Base-by-base conservation (phyloP, 1,139 yeast species). In the Nematodospora anomalae region DNA sequence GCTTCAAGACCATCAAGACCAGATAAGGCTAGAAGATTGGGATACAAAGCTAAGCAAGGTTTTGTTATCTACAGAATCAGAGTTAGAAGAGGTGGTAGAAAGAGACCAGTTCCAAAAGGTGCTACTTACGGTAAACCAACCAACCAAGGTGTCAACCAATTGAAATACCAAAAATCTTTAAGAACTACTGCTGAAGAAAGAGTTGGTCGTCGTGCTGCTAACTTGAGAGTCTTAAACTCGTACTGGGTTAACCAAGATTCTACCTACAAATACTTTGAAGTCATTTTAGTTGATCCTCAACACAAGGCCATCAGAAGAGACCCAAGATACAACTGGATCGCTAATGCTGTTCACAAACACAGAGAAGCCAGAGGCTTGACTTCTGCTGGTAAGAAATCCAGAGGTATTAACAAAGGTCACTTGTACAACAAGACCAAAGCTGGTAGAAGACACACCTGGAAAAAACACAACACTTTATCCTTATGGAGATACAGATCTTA, bases 121-220 rank as follows among this genome's bases (percentile, higher is more conserved):
- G 97, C 97, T 64, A 92, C 97, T 71, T 90, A 90, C 84, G 98
- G 98, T 87, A 92, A 92, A 86, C 98, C 98, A 83, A 92, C 98
- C 80, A 92, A 92, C 95, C 96, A 88, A 80, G 98, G 98, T 87
- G 94, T 92, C 60, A 83, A 83, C 82, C 97, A 92, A 76, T 87
- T 92, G 80, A 92, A 92, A 81, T 90, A 89, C 95, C 98, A 92
- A 82, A 88, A 94, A 77, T 84, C 97, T 53, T 80, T 88, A 74
- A 88, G 95, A 76, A 79, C 96, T 59, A 90, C 96, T 62, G 98
- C 98, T 62, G 98, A 92, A 79, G 98, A 92, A 80, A 89, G 97
- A 81, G 96, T 90, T 64, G 98, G 97, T 66, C 90, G 97, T 73
- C 89, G 94, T 73, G 95, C 96, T 73, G 81, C 96, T 65, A 92